Base-by-base conservation (phyloP, 73 alveolate genomes). In the Tetrahymena malaccensis region DNA sequence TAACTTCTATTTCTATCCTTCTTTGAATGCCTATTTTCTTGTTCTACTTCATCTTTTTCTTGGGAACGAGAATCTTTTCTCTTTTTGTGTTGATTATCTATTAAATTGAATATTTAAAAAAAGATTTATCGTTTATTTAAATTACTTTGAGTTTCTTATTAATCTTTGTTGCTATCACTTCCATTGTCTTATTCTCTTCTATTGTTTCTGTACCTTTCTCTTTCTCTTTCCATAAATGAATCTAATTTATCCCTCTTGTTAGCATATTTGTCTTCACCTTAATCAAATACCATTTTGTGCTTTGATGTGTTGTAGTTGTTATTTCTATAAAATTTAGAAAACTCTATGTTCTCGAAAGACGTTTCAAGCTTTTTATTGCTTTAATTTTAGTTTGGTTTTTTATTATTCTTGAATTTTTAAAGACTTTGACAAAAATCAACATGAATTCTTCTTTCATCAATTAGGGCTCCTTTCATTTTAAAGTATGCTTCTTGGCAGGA, bases 371-470 rank as follows among this genome's bases (percentile, higher is more conserved):
- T 89, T 55, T 95, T 95, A 43, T 93, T 85, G 10, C 94, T 55
- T 85, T 93, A 85, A 25, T 94, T 34, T 17, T 55, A 85, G 70
- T n/a, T 85, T 34, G 38, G 50, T 22, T 85, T 93, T 33, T 94
- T 95, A 25, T 34, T 84, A 33, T 70, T 43, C 44, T 95, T 95
- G 22, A 95, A 55, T 27, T 97, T 98, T 70, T 98, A 98, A 13
- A 98, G 99, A 93, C 99, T 96, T 97, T 98, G 98, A 35, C 99
- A 97, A 96, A 99, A 99, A 96, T 99, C 99, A 22, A 98, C 99
- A 94, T 99, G 98, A 11, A 98, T 98, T 94, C 99, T 97, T 94
- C 99, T 96, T 94, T 98, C 99, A 95, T 98, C 99, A 43, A 99
- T 97, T 43, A 97, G 94, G 1, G 98, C 99, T 35, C 99, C 98